phyloP scores from a whole-genome alignment of 2,329 filamentous ascomycete species.

The Bipolaris bicolor region DNA sequence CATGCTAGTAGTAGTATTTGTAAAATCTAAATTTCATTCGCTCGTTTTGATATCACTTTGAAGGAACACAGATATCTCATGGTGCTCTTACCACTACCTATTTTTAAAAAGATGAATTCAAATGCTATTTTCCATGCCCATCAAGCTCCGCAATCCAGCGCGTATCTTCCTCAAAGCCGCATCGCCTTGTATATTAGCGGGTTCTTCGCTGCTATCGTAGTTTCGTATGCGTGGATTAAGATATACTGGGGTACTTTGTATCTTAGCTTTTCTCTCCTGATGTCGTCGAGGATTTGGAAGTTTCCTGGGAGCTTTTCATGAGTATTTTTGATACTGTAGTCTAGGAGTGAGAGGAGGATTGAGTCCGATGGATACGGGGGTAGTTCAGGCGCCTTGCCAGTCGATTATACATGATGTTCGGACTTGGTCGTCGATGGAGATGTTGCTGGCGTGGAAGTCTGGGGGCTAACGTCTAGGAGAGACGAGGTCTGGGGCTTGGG shows the following conservation, averaged over 20 bases:
- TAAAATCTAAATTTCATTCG: no score
- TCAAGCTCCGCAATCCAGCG: slow-evolving; percentile 15
- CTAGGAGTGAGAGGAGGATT: no score
- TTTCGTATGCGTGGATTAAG: slow-evolving; percentile 32
- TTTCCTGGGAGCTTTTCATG: no score
- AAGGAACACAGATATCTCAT: no score
- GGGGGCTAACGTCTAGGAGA: slow-evolving; percentile 38
- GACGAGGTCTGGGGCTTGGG: slow-evolving; percentile 27
- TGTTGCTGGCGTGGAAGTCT: slow-evolving; percentile 39
- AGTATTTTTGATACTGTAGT: no score
- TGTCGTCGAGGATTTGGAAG: slow-evolving; percentile 18
- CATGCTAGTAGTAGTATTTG: no score
- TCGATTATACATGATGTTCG: slow-evolving; percentile 38
- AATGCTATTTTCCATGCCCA: no score
- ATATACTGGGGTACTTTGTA: slow-evolving; percentile 36
- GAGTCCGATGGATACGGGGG: slow-evolving; percentile 20
- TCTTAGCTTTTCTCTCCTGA: slow-evolving; percentile 27
- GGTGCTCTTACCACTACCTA: no score
- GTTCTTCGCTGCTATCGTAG: slow-evolving; percentile 25
- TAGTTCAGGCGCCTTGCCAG: slow-evolving; percentile 35
- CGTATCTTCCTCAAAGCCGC: slow-evolving; percentile 23
- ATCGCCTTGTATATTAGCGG: no score
- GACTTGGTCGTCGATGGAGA: slow-evolving; percentile 32
- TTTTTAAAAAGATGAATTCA: no score
- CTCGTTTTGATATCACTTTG: no score